These are phyloP conservation scores for Patellaria atrata DNA, from an alignment of 495 filamentous ascomycete genomes.

Conservation along the genomic window DNA sequence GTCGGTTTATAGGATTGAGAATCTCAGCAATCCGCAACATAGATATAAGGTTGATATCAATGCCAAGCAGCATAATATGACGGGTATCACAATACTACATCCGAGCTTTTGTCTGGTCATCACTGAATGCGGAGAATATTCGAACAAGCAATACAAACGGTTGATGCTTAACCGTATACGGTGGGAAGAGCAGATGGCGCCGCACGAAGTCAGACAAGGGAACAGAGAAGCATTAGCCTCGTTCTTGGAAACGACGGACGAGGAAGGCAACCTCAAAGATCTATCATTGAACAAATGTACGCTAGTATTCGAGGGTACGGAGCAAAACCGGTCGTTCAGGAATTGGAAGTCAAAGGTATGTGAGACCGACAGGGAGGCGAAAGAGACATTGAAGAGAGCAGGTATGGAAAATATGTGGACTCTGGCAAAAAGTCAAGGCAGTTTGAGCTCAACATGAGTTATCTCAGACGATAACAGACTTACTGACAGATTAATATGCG, in stretches of 20 bases:
- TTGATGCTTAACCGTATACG: conserved; percentile 85
- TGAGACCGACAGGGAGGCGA: conserved; percentile 77
- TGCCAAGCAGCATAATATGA: conserved; percentile 72
- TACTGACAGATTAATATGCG: too few relatives aligned
- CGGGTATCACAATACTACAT: conserved; percentile 77
- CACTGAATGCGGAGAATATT: conserved; percentile 76
- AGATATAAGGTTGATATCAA: conserved; percentile 87
- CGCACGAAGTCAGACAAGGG: conserved; percentile 42
- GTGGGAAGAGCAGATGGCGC: conserved; percentile 78
- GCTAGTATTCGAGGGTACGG: conserved; percentile 77
- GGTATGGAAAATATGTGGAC: conserved; percentile 97
- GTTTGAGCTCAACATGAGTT: too few relatives aligned
- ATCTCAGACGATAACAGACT: too few relatives aligned
- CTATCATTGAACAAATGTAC: conserved; percentile 63
- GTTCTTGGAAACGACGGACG: conserved; percentile 67
- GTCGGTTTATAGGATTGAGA: conserved; percentile 78
- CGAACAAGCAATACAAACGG: conserved; percentile 69
- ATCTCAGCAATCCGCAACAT: conserved; percentile 76
- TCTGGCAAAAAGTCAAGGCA: conserved; percentile 69
- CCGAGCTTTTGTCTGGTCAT: conserved; percentile 79
- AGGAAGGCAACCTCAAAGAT: conserved; percentile 59
- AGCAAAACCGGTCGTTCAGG: conserved; percentile 60
- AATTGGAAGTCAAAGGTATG: conserved; percentile 76
- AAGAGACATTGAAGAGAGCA: conserved; percentile 57
- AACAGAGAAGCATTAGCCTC: conserved; percentile 46